These are phyloP conservation scores for Podospora didyma DNA, from an alignment of 495 filamentous ascomycete genomes.

Conservation along the genomic window DNA sequence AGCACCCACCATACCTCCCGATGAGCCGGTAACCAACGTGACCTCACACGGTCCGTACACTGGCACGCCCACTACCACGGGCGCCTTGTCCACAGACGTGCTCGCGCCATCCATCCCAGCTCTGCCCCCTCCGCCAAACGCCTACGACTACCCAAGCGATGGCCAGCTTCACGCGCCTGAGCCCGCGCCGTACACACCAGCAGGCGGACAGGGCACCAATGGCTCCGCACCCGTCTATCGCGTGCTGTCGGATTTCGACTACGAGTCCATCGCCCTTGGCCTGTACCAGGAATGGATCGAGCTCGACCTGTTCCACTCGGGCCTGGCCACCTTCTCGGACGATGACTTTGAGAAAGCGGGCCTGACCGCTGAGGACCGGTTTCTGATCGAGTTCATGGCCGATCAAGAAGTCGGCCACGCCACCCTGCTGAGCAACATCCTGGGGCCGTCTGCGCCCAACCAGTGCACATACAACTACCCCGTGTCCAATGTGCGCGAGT, in stretches of 20 bases:
- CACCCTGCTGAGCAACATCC: conserved; percentile 74
- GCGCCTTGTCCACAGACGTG: conserved; percentile 48
- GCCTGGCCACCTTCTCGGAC: conserved; percentile 63
- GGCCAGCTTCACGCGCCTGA: conserved; percentile 61
- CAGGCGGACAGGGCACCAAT: conserved; percentile 78
- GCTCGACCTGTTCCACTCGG: conserved; percentile 81
- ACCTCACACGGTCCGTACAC: conserved; percentile 53
- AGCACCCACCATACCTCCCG: conserved; percentile 16
- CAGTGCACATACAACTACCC: conserved; percentile 85
- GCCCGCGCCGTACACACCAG: conserved; percentile 70
- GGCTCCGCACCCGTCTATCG: conserved; percentile 70
- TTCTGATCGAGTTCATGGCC: conserved; percentile 78
- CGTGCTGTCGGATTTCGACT: conserved; percentile 69
- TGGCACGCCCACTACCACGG: conserved; percentile 57
- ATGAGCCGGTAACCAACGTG: conserved; percentile 33
- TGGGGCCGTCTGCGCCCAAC: conserved; percentile 66
- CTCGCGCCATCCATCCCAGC: conserved; percentile 46
- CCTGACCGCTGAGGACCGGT: conserved; percentile 62
- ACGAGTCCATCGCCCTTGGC: conserved; percentile 63
- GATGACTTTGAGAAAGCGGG: conserved; percentile 68
- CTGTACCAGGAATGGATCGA: conserved; percentile 87
- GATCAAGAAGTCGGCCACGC: conserved; percentile 81
- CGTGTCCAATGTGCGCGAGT: conserved; percentile 71
- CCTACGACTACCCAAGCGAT: conserved; percentile 62
- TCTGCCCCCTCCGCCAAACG: conserved; percentile 44